Conservation (phyloP, 805 yeast species). For the Yarrowia sp. region DNA sequence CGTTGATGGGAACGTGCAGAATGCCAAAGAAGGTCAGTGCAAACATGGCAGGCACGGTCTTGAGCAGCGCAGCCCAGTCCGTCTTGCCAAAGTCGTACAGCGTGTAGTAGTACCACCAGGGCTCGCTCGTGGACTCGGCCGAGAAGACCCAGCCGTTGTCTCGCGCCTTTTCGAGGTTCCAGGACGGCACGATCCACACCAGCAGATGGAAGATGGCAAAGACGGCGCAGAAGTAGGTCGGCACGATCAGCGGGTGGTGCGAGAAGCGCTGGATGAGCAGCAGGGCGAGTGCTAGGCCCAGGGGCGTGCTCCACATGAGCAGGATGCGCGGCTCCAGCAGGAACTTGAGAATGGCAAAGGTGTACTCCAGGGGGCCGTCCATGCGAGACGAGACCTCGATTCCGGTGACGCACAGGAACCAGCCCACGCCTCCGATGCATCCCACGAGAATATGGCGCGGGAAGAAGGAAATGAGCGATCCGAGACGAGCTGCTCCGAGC, state of each 20-base stretch:
- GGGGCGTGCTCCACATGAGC: constrained; percentile 70
- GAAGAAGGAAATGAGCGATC: constrained; percentile 88
- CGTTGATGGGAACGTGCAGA: constrained; percentile 94
- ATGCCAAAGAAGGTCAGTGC: constrained; percentile 96
- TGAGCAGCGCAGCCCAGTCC: constrained; percentile 67
- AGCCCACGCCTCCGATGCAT: constrained; percentile 98
- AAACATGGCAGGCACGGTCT: constrained; percentile 86
- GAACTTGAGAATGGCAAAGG: constrained; percentile 46
- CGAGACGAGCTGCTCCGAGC: constrained; percentile 76
- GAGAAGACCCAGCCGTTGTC: constrained; percentile 81
- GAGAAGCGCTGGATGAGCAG: constrained; percentile 61
- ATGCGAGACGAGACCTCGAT: constrained; percentile 84
- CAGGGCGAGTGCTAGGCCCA: constrained; percentile 58
- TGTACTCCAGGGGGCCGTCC: constrained; percentile 69
- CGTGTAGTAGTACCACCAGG: constrained; percentile 85
- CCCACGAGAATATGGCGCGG: constrained; percentile 96
- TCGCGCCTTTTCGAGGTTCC: constrained; percentile 62
- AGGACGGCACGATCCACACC: constrained; percentile 61
- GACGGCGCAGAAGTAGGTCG: constrained; percentile 71
- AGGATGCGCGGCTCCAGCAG: constrained; percentile 42
- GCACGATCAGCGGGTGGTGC: constrained; percentile 72
- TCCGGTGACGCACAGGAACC: constrained; percentile 85
- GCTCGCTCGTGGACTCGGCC: constrained; percentile 59
- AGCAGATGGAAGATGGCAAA: constrained; percentile 67
- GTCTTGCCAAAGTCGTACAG: constrained; percentile 67